phyloP scores from a whole-genome alignment of 768 basidiomycete species.

The Leccinum rimulosum region DNA sequence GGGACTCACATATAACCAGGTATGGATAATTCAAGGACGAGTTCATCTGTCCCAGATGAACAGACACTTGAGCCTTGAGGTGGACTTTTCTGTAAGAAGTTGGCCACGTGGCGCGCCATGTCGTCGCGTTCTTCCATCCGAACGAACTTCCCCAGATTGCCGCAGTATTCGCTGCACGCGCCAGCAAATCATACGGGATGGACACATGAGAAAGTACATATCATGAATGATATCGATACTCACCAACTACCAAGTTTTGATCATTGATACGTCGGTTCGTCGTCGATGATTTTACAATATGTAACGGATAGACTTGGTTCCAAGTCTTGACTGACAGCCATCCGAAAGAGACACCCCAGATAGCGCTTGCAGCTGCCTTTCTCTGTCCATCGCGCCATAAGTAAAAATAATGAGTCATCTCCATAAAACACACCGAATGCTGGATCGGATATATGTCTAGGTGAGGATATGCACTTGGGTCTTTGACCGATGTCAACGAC shows the following conservation, averaged over 20 bases:
- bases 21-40: conserved; percentile 23
- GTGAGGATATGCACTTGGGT: conserved; percentile 40
- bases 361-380: not conserved
- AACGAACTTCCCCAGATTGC: conserved; percentile 34
- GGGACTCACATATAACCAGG: conserved; percentile 28
- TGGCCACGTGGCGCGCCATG: conserved; percentile 23
- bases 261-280: not conserved
- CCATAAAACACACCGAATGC: conserved; percentile 7
- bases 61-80: not conserved
- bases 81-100: not conserved
- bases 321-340: conserved; percentile 19
- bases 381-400: conserved; percentile 10
- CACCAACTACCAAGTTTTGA: not conserved
- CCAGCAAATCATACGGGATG: conserved; percentile 54
- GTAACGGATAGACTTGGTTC: conserved; percentile 19
- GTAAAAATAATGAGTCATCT: not conserved
- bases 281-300: not conserved
- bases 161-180: conserved; percentile 37
- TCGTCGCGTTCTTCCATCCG: conserved; percentile 13
- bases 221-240: not conserved
- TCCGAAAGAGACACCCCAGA: conserved; percentile 22
- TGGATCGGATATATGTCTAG: conserved; percentile 39
- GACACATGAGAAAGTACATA: conserved; percentile 16
- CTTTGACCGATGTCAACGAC: conserved; percentile 31
- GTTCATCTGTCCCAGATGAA: conserved; percentile 3